These are phyloP conservation scores for Amoeboaphelidium occidentale DNA, from an alignment of 371 early-diverging fungal species.

Conservation along the genomic window DNA sequence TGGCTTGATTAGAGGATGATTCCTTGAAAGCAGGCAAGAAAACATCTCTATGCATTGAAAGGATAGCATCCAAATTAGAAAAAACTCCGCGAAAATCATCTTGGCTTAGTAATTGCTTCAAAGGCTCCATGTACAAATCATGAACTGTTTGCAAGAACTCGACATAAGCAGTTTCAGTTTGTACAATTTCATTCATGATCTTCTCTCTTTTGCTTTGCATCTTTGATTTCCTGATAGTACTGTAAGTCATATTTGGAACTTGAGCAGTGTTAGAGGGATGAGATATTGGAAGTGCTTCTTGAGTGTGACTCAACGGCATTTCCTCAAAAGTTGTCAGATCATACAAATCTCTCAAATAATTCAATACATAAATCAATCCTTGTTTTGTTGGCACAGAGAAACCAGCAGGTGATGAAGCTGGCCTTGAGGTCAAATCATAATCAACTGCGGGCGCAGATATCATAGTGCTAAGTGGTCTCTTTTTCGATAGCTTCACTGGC, in stretches of 20 bases:
- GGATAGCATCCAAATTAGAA: background rate
- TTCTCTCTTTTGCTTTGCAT: background rate
- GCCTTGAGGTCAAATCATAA: no score
- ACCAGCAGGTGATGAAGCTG: no score
- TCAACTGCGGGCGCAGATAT: no score
- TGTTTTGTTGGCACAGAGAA: no score
- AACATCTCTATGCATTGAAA: background rate
- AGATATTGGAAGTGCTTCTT: background rate
- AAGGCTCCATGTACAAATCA: background rate
- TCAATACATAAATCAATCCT: no score
- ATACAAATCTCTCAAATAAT: background rate
- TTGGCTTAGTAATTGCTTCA: background rate
- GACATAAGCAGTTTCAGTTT: background rate
- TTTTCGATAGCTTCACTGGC: background rate
- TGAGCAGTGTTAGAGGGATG: background rate
- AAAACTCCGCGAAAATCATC: background rate
- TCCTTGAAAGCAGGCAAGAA: background rate
- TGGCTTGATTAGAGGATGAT: background rate
- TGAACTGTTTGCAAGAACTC: background rate
- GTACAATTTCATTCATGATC: background rate
- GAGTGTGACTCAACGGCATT: background rate
- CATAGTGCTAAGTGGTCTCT: no score
- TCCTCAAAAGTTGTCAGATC: background rate
- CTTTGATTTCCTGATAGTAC: background rate
- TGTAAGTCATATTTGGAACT: no score